Percentiles rank a stretch among this genome's conserved stretches.
phyloP scores from a whole-genome alignment of 192 early-diverging fungal genomes.

The Radiomyces spectabilis region DNA sequence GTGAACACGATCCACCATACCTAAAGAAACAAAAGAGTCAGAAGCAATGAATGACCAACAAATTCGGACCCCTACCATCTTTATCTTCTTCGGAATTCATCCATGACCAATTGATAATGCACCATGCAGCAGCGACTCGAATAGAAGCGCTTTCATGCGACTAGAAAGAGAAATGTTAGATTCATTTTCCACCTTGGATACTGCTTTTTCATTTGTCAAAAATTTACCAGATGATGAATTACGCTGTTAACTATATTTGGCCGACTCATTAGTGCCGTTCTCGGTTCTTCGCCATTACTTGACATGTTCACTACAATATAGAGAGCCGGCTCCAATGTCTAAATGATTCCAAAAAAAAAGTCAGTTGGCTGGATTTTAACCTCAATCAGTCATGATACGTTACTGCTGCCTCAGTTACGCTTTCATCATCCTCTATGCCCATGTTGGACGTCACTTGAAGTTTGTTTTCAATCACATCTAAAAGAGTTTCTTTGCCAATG shows the following conservation, averaged over 20 bases:
- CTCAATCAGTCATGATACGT: background rate
- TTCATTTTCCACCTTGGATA: too few species aligned
- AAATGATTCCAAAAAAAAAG: background rate
- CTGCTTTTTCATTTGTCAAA: background rate
- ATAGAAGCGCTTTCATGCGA: conserved; percentile 47
- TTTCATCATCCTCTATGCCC: conserved; percentile 10
- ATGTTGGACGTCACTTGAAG: conserved; percentile 32
- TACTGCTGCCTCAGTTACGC: conserved; percentile 23
- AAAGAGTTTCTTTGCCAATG: conserved; percentile 48
- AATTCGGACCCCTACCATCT: conserved; percentile 1
- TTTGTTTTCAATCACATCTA: conserved; percentile 60
- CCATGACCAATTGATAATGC: conserved; percentile 71
- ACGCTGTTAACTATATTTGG: conserved; percentile 40
- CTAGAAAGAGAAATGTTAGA: conserved; percentile 17
- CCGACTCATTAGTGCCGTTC: conserved; percentile 49
- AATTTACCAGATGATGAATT: conserved; percentile 35
- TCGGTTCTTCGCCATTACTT: conserved; percentile 56
- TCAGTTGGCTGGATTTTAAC: background rate
- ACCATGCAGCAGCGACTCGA: conserved; percentile 61
- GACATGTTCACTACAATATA: conserved; percentile 70
- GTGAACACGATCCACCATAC: conserved; percentile 36
- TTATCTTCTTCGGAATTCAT: conserved; percentile 39
- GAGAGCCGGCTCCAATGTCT: conserved; percentile 39
- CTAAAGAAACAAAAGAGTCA: conserved; percentile 2
- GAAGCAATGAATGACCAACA: too few species aligned